Evolutionary conservation across 768 basidiomycete species (phyloP), one percentile per base, ranked within the genome.

Genomic region (Pisolithus marmoratus): DNA sequence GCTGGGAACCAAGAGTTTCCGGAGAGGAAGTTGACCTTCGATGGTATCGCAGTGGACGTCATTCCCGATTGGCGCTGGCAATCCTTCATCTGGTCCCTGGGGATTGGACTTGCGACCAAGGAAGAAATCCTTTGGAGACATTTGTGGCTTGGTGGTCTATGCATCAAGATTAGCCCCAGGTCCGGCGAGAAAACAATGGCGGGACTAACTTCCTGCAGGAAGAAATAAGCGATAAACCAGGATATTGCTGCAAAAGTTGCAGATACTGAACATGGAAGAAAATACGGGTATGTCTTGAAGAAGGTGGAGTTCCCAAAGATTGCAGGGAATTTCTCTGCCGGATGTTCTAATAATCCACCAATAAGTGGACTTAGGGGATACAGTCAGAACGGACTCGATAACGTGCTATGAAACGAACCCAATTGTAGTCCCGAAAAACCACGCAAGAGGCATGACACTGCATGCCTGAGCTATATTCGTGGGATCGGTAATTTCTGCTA

Each of bases 401-500:
- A 74, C 59, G 17, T 11, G 11, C 58, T 75, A 49, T 17, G 12
- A 14, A 14, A 19, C 85, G 49, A 38, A 79, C 77, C 77, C 78
- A 0, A 79, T 19, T 3, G 75, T 70, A 8, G 65, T 58, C 22
- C 78, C 78, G 9, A 59, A 60, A 22, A 70, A 70, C 78, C 79
- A 80, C 11, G 76, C 66, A 8, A 71, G 67, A 0, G 87, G 87
- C 72, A 85, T 72, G 52, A 77, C 84, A 0, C 83, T 80, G 66
- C 84, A 88, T 5, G 83, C 85, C 61, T 74, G 74, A 2, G 84
- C 74, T 38, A 89, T 73, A 63, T 87, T 88, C 0, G 83, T 81
- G 0, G 78, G 66, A 58, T 90, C 86, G 1, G 86, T 86, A 56
- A 90, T 75, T 62, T 90, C 88, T 5, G 77, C 80, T 67, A 87